Base-by-base conservation (phyloP, 2,329 filamentous ascomycete species). In the Trichoderma brevicompactum region DNA sequence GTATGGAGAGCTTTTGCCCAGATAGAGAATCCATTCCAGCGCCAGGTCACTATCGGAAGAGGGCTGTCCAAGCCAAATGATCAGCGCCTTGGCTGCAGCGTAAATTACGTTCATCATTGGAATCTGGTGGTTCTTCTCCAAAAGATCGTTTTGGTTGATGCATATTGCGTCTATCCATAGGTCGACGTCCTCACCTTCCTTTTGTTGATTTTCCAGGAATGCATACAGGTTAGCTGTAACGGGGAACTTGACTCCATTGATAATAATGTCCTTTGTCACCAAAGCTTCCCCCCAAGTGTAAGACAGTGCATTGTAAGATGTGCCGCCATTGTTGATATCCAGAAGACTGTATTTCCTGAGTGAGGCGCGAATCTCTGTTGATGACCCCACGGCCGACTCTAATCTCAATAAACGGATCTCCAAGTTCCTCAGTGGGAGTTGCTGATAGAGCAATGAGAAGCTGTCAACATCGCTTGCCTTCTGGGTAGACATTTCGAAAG, bases 61-160 rank as follows among this genome's bases (percentile, higher is more conserved):
- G 6, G 56, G 1, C 17, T 41, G 43, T 28, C 56, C 56, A 28
- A 60, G 56, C 56, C 56, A 60, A 32, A 60, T 60, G n/a, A 49
- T 17, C 9, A 60, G 34, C 6, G 17, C 34, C 4, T 5, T 60
- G 17, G 56, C 56, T n/a, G 34, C 19, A 12, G 32, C 17, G 34
- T 60, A 60, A 8, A 60, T 60, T 19, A 49, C n/a, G 56, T 40
- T 49, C 56, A 60, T 60, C 56, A 60, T 32, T 40, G 56, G 56
- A 12, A 50, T 60, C 13, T 60, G 56, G 12, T 50, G 56, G 34
- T 49, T 49, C n/a, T 60, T 60, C 19, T 60, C 56, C 17, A 60
- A 12, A 2, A 49, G 23, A 15, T 60, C 44, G 1, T 15, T 28
- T 13, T 60, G 56, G 17, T 60, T 60, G 28, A 60, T 28, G 46